These are phyloP conservation scores for Mucor saturninus DNA, from an alignment of 371 early-diverging fungal genomes.

Conservation along the genomic window DNA sequence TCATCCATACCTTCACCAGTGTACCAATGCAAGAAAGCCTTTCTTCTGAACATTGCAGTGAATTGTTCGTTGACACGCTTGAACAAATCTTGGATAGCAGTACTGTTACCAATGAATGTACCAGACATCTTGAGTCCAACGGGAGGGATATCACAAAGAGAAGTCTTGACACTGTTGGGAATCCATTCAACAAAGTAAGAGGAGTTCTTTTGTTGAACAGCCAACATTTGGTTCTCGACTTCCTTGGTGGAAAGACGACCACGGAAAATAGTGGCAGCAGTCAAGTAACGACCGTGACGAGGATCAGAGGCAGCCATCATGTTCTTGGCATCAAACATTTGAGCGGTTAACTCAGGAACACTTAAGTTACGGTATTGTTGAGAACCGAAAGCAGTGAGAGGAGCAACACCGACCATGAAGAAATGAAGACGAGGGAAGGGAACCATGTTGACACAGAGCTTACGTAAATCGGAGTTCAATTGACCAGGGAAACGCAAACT, in stretches of 20 bases:
- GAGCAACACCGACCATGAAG: constrained; percentile 99
- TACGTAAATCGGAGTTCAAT: constrained; percentile 97
- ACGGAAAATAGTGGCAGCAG: constrained; percentile 98
- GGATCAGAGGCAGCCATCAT: constrained; percentile 99
- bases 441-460: constrained; percentile 98
- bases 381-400: constrained; percentile 90
- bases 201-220: constrained; percentile 93
- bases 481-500: constrained; percentile 99
- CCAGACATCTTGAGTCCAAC: constrained; percentile 96
- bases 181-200: constrained; percentile 99
- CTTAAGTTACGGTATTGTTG: constrained; percentile 88
- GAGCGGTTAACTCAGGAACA: constrained; percentile 94
- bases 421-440: constrained; percentile 99
- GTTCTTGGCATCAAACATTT: constrained; percentile 98
- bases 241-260: constrained; percentile 98
- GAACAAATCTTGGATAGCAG: constrained; percentile 98
- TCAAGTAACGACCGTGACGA: constrained; percentile 96
- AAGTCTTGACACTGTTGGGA: constrained; percentile 98
- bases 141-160: constrained; percentile 98
- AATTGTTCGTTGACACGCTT: constrained; percentile 98
- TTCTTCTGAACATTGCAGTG: constrained; percentile 93
- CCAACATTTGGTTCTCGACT: constrained; percentile 98
- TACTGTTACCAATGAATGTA: constrained; percentile 99
- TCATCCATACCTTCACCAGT: constrained; percentile 98
- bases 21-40: constrained; percentile 98